These are phyloP conservation scores for Asclepias syriaca DNA, from an alignment of 257 asterid species.

Conservation along the genomic window DNA sequence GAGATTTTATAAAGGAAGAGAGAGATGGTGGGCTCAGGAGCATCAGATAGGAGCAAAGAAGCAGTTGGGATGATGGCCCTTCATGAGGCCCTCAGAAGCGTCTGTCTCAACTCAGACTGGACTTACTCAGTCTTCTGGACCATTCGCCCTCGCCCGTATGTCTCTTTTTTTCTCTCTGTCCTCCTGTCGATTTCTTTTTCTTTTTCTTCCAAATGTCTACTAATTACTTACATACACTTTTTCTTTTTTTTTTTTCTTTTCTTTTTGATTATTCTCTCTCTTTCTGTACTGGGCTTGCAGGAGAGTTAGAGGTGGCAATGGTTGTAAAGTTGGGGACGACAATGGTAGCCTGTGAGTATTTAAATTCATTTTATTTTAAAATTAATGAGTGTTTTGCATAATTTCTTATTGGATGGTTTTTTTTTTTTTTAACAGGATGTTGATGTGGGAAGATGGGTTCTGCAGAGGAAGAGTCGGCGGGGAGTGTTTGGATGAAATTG, in stretches of 20 bases:
- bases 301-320: slow-evolving; percentile 93
- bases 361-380: neutral
- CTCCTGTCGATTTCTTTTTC: slow-evolving; percentile 5
- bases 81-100: slow-evolving; percentile 94
- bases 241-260: neutral
- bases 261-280: slow-evolving; percentile 2
- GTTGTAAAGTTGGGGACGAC: slow-evolving; percentile 98
- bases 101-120: slow-evolving; percentile 98
- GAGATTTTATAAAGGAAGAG: slow-evolving; percentile 18
- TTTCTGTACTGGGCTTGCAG: slow-evolving; percentile 34
- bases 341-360: slow-evolving; percentile 94
- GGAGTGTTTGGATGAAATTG: slow-evolving; percentile 76
- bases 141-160: slow-evolving; percentile 96
- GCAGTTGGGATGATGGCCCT: slow-evolving; percentile 99
- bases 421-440: slow-evolving; percentile 60
- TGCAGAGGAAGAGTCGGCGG: slow-evolving; percentile 80
- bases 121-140: slow-evolving; percentile 99
- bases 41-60: slow-evolving; percentile 97
- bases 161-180: slow-evolving; percentile 9
- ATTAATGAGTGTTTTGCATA: neutral
- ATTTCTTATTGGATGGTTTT: slow-evolving; percentile 13
- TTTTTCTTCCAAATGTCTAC: neutral
- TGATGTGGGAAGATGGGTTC: slow-evolving; percentile 99
- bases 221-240: neutral
- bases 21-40: slow-evolving; percentile 98